A percentile compares a stretch with the other conserved stretches of the same genome.
These are phyloP conservation scores for Bruguiera sexangula DNA, from an alignment of 345 rosid genomes.

Conservation along the genomic window DNA sequence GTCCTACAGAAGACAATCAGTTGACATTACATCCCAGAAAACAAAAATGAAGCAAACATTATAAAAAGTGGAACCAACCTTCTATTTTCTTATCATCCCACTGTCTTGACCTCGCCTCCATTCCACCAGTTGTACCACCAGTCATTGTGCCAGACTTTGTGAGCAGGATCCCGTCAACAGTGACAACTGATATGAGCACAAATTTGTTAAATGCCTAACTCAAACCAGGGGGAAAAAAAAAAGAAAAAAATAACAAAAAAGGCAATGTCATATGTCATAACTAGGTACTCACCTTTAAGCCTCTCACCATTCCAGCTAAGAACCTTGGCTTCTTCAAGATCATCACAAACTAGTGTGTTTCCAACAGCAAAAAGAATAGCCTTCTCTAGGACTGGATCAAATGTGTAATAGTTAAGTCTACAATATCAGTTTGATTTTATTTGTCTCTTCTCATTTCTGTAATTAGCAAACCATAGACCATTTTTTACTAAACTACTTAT, in stretches of 20 bases:
- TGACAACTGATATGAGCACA: constrained; percentile 64
- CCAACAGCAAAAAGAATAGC: constrained; percentile 96
- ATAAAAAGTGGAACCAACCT: constrained; percentile 42
- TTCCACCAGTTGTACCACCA: constrained; percentile 98
- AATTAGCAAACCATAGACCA: not conserved
- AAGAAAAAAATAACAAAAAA: not conserved
- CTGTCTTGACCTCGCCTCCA: constrained; percentile 95
- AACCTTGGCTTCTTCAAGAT: constrained; percentile 88
- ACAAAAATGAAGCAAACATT: not conserved
- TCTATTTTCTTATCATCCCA: constrained; percentile 97
- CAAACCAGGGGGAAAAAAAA: not conserved
- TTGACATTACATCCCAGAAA: constrained; percentile 7
- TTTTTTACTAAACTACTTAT: too few relatives aligned
- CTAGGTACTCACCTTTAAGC: constrained; percentile 57
- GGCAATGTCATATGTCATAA: not conserved
- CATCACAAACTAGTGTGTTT: constrained; percentile 91
- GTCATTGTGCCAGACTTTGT: constrained; percentile 99
- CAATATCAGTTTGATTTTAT: constrained; percentile 16
- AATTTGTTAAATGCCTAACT: constrained; percentile 5
- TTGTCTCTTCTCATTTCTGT: not conserved
- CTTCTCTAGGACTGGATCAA: constrained; percentile 83
- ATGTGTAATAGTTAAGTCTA: constrained; percentile 67
- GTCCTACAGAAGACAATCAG: constrained; percentile 42
- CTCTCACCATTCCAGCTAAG: constrained; percentile 97
- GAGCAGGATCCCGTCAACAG: constrained; percentile 89